Evolutionary conservation across 2,329 filamentous ascomycete species (phyloP), one percentile per base, ranked within the genome.

Genomic region (Colletotrichum destructivum): DNA sequence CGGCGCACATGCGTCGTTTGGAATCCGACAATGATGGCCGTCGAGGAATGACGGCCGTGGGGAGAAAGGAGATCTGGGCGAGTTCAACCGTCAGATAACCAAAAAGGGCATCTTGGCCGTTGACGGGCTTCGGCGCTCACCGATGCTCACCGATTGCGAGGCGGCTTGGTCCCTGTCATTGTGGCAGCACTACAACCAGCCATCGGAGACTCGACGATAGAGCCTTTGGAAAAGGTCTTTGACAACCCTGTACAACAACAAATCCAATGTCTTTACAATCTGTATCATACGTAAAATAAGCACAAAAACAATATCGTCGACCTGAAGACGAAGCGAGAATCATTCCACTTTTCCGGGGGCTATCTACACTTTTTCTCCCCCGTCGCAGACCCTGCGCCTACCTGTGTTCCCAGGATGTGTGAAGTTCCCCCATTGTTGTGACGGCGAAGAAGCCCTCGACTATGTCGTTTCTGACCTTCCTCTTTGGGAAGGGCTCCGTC

Each of bases 121-220:
- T 5, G 52, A n/a, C 46, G 59, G 69, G n/a, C 18, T 40, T 63
- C 65, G 65, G 68, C 64, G 69, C 52, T 59, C 47, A 63, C 69
- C 65, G 69, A 13, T 31, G 16, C 31, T 21, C 47, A 44, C 35
- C 61, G 31, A 44, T 44, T 31, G 35, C 12, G 11, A 52, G 40
- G 12, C 8, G 6, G 8, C 13, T 42, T 38, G 9, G 9, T 46
- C 21, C 31, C 40, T 52, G 15, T 23, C 31, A 26, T 38, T 31
- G 13, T 12, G 5, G 35, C 60, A 18, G 35, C 42, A 26, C 31
- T n/a, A 9, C 54, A 1, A 35, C 61, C 54, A 1, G 35, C 47
- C 38, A 21, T 23, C 8, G 35, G 21, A 44, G 61, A 44, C 47
- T 38, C 9, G 55, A 7, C n/a, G 23, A 55, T 44, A 2, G 35